Percentiles rank a stretch among this genome's conserved stretches.
Conservation (phyloP, 345 rosid species). For the Erodium maritimum region DNA sequence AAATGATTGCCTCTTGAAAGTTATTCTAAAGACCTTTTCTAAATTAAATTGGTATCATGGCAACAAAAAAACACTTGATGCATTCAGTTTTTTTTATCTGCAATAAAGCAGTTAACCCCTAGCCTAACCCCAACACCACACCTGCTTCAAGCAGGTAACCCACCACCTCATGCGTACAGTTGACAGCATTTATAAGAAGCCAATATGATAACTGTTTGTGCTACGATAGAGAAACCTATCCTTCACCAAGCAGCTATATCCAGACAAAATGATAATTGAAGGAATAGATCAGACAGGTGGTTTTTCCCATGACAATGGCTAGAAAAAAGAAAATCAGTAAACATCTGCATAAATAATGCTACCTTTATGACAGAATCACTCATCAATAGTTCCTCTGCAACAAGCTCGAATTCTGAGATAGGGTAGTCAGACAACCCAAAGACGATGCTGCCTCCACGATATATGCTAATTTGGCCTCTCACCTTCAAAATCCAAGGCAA, state of each 20-base stretch:
- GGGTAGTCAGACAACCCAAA: slow-evolving; percentile 82
- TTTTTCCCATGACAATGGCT: background rate
- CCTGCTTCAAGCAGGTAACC: too few relatives aligned
- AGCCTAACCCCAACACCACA: too few relatives aligned
- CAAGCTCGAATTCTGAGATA: slow-evolving; percentile 95
- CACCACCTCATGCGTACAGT: background rate
- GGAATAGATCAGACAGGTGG: background rate
- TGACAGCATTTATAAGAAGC: background rate
- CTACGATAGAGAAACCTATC: background rate
- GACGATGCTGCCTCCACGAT: slow-evolving; percentile 71
- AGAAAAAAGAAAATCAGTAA: slow-evolving; percentile 3
- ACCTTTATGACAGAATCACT: slow-evolving; percentile 91
- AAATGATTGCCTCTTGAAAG: background rate
- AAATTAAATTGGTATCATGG: background rate
- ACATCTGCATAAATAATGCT: slow-evolving; percentile 15
- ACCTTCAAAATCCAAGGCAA: slow-evolving; percentile 32
- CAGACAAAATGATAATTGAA: background rate
- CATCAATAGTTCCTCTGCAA: slow-evolving; percentile 95
- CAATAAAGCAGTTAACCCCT: too few relatives aligned
- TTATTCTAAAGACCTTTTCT: background rate
- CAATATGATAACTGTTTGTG: background rate
- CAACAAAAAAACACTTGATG: background rate
- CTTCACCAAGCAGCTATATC: background rate
- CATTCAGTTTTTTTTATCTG: too few relatives aligned
- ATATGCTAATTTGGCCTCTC: slow-evolving; percentile 85